Base-by-base conservation (phyloP, 2,329 filamentous ascomycete species). In the Exophiala aquamarina region DNA sequence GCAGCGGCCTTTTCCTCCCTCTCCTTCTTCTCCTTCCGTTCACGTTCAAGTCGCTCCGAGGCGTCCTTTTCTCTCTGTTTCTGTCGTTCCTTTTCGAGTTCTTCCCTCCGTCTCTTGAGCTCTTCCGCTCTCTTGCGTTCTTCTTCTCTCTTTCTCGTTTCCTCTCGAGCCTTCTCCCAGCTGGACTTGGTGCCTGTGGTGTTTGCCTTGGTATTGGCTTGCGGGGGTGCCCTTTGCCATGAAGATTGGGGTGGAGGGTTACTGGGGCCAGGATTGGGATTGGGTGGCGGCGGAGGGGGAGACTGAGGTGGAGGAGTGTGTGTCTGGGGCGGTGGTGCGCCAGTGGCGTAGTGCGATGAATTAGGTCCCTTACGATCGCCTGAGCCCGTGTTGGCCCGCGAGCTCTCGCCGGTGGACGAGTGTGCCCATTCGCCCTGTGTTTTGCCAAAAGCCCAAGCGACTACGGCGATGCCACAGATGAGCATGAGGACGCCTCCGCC, bases 381-480 rank as follows among this genome's bases (percentile, higher is more conserved):
- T 18, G 47, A 11, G 18, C 47, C 46, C 7, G 35, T n/a, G 15
- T 17, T 32, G 19, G 49, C 4, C 4, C 49, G 23, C 5, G 44
- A 20, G 6, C 51, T 14, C 36, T n/a, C 17, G 20, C 41, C 47
- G 10, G 44, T 15, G 18, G 17, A 10, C 7, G 39, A 13, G n/a
- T 49, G 48, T 18, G 50, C 40, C 39, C 75, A 73, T 59, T 77
- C 74, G 9, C 65, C 72, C 62, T 85, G 82, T 49, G 77, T 81
- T 61, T 83, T 80, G 13, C 86, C 87, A 58, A 84, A 73, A 2
- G 84, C 81, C 89, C 90, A 95, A 3, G 87, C 88, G 7, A 81
- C 84, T 20, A 93, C 70, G 4, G 84, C 89, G 19, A 95, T 84
- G 4, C 81, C 82, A 11, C 89, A 66, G 19, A 90, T 75, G 21